These are phyloP conservation scores for Moricandia moricandioides DNA, from an alignment of 345 rosid genomes.

Conservation along the genomic window DNA sequence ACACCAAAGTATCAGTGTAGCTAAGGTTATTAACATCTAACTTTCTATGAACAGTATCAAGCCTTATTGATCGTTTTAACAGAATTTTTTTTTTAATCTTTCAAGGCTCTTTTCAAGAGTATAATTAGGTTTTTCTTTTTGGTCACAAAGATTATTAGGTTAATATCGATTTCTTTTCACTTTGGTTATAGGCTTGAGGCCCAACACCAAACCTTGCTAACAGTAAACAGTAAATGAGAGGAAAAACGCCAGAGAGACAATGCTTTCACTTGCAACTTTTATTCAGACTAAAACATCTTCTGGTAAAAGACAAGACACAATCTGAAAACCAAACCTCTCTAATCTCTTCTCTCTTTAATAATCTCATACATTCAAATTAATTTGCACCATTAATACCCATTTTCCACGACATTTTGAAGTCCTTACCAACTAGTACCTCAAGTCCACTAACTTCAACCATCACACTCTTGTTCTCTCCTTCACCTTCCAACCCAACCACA, in stretches of 20 bases:
- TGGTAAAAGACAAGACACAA: not conserved
- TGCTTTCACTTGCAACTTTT: not conserved
- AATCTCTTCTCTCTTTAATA: not conserved
- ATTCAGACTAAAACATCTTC: not conserved
- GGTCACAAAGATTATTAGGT: too few species aligned
- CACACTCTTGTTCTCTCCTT: slow-evolving; percentile 41
- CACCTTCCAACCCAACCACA: slow-evolving; percentile 37
- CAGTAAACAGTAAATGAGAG: not conserved
- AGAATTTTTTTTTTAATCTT: too few species aligned
- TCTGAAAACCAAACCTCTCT: slow-evolving; percentile 13
- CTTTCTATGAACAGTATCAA: too few species aligned
- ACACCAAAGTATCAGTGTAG: not conserved
- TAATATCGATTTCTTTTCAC: too few species aligned
- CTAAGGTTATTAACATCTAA: too few species aligned
- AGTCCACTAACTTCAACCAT: slow-evolving; percentile 65
- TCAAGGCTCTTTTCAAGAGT: too few species aligned
- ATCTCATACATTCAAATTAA: slow-evolving; percentile 20
- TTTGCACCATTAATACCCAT: slow-evolving; percentile 35
- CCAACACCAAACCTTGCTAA: too few species aligned
- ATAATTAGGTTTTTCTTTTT: too few species aligned
- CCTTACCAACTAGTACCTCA: slow-evolving; percentile 61
- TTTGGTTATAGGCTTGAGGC: too few species aligned
- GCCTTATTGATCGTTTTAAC: too few species aligned
- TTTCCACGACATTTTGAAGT: slow-evolving; percentile 68
- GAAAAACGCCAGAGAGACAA: not conserved